These are phyloP conservation scores for Ormosia emarginata DNA, from an alignment of 306 rosid species.

Conservation along the genomic window DNA sequence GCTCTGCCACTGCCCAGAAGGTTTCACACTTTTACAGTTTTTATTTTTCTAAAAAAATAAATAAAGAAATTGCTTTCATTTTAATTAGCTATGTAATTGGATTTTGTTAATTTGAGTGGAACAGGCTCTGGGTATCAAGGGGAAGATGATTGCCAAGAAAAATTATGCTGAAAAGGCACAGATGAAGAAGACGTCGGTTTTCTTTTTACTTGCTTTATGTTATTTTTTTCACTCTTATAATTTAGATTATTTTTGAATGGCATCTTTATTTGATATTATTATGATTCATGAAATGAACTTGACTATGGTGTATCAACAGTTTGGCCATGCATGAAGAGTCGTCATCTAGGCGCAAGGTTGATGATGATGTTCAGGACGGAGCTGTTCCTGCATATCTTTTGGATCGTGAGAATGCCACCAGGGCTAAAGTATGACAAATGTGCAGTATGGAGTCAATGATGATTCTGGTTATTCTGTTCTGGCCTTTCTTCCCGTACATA, in stretches of 20 bases:
- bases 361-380: slow-evolving; percentile 83
- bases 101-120: not conserved
- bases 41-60: not conserved
- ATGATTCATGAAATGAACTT: not conserved
- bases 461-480: not conserved
- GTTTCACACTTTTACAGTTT: slow-evolving; percentile 20
- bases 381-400: slow-evolving; percentile 81
- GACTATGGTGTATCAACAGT: slow-evolving; percentile 35
- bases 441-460: not conserved
- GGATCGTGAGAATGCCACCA: slow-evolving; percentile 82
- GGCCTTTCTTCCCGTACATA: not conserved
- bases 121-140: slow-evolving; percentile 82
- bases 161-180: slow-evolving; percentile 81
- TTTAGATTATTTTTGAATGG: not conserved
- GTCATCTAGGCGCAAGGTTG: slow-evolving; percentile 69
- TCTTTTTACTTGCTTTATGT: not conserved
- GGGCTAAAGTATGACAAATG: slow-evolving; percentile 57
- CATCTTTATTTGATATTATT: not conserved
- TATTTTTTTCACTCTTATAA: not conserved
- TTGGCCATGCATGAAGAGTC: slow-evolving; percentile 91
- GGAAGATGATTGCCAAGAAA: slow-evolving; percentile 80
- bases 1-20: slow-evolving; percentile 77
- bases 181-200: slow-evolving; percentile 87
- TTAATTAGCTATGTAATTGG: not conserved
- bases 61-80: not conserved